Conservation (phyloP, 257 asterid genomes). For the Solanum pinnatisectum region DNA sequence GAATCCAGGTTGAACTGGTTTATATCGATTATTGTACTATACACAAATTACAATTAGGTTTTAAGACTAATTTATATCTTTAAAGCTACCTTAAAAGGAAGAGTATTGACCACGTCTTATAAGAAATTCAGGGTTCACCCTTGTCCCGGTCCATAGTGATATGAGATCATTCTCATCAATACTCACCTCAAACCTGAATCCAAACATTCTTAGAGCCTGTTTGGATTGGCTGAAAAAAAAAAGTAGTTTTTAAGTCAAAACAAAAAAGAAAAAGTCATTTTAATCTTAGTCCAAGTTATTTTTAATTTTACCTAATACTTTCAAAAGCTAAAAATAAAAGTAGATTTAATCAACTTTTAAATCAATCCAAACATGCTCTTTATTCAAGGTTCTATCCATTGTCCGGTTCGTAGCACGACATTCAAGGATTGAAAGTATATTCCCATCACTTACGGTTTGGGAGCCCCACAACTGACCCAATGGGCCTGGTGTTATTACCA, state of each 20-base stretch:
- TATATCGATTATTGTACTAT: not conserved
- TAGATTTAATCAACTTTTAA: too few relatives aligned
- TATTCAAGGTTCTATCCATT: not conserved
- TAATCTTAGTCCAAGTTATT: too few relatives aligned
- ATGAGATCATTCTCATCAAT: not conserved
- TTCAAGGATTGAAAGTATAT: not conserved
- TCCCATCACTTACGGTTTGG: not conserved
- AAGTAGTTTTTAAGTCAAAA: too few relatives aligned
- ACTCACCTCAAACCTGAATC: not conserved
- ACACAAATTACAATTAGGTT: not conserved
- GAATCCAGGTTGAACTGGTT: not conserved
- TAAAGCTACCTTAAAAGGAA: not conserved
- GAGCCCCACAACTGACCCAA: fast-evolving
- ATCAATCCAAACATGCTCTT: too few relatives aligned
- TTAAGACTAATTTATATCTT: not conserved
- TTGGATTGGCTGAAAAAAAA: too few relatives aligned
- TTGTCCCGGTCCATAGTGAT: not conserved
- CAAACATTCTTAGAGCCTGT: not conserved
- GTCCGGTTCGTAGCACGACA: fast-evolving
- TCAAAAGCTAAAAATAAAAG: too few relatives aligned
- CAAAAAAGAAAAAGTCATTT: too few relatives aligned
- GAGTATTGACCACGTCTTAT: not conserved
- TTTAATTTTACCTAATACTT: too few relatives aligned
- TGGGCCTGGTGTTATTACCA: fast-evolving
- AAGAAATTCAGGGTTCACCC: not conserved